Evolutionary conservation across 2,329 filamentous ascomycete genomes (phyloP).

Genomic region (Phialocephala subalpina): DNA sequence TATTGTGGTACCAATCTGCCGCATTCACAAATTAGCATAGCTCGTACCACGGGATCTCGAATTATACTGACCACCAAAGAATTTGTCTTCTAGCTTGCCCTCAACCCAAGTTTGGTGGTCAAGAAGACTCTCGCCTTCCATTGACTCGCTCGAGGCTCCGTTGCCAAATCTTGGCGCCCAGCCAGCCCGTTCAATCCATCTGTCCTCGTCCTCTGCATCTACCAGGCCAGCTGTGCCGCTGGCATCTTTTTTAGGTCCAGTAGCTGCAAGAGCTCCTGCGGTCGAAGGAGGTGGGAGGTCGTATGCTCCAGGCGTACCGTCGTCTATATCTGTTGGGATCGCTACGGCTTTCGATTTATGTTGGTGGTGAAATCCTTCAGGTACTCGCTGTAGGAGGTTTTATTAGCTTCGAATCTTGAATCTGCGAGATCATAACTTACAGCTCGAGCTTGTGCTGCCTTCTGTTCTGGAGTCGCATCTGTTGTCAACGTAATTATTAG

Average conservation of each 20-base stretch:
- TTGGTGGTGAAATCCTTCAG: slow-evolving; percentile 68
- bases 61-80: slow-evolving; percentile 78
- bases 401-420: slow-evolving; percentile 17
- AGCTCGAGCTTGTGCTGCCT: slow-evolving; percentile 79
- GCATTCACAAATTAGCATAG: background rate
- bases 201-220: slow-evolving; percentile 62
- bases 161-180: slow-evolving; percentile 90
- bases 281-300: slow-evolving; percentile 81
- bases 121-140: slow-evolving; percentile 71
- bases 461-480: slow-evolving; percentile 82
- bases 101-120: slow-evolving; percentile 93
- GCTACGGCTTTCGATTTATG: slow-evolving; percentile 70
- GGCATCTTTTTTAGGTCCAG: slow-evolving; percentile 52
- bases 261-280: slow-evolving; percentile 67
- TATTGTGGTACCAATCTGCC: slow-evolving; percentile 96
- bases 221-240: slow-evolving; percentile 54
- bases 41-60: slow-evolving; percentile 24
- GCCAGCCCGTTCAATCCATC: slow-evolving; percentile 69
- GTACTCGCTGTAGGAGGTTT: slow-evolving; percentile 60
- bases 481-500: slow-evolving; percentile 77
- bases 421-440: slow-evolving; percentile 58
- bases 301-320: slow-evolving; percentile 72
- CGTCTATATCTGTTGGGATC: slow-evolving; percentile 81
- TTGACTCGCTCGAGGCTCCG: slow-evolving; percentile 55
- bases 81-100: slow-evolving; percentile 82